Conservation (phyloP, 768 basidiomycete species). For the Trametes cingulata region DNA sequence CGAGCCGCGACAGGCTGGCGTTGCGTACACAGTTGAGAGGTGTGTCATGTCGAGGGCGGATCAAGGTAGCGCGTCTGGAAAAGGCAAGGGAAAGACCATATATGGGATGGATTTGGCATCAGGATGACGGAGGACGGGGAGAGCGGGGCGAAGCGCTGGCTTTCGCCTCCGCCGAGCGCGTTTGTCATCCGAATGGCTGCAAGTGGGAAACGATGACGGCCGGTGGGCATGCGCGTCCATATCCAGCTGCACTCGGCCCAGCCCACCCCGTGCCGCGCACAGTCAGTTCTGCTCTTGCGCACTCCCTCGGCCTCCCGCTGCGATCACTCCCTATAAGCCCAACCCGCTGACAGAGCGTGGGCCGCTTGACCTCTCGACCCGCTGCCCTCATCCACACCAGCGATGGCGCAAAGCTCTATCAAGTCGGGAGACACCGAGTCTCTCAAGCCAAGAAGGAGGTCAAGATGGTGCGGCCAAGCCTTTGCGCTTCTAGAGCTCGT, state of each 20-base stretch:
- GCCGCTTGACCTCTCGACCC: background rate
- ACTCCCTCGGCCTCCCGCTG: background rate
- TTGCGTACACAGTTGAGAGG: too few species aligned
- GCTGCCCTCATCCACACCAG: background rate
- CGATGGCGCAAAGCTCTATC: constrained; percentile 18
- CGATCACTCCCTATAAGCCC: background rate
- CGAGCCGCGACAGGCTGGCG: too few species aligned
- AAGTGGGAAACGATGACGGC: too few species aligned
- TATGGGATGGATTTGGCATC: background rate
- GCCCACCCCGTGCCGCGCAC: background rate
- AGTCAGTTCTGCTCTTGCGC: background rate
- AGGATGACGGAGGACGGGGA: background rate
- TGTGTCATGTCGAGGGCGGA: background rate
- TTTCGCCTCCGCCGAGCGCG: background rate
- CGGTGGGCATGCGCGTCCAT: too few species aligned
- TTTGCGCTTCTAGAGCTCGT: background rate
- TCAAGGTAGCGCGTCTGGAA: background rate
- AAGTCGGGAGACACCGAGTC: constrained; percentile 2
- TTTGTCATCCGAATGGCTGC: background rate
- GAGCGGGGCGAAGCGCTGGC: background rate
- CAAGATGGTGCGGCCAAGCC: constrained; percentile 6
- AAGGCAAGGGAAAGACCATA: background rate
- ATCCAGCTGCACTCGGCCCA: too few species aligned
- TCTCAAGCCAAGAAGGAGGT: constrained; percentile 4
- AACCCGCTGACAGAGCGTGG: background rate